Percentiles rank a stretch among this genome's conserved stretches.
Conservation (phyloP, 371 early-diverging fungal species). For the Mitosporidium daphniae region DNA sequence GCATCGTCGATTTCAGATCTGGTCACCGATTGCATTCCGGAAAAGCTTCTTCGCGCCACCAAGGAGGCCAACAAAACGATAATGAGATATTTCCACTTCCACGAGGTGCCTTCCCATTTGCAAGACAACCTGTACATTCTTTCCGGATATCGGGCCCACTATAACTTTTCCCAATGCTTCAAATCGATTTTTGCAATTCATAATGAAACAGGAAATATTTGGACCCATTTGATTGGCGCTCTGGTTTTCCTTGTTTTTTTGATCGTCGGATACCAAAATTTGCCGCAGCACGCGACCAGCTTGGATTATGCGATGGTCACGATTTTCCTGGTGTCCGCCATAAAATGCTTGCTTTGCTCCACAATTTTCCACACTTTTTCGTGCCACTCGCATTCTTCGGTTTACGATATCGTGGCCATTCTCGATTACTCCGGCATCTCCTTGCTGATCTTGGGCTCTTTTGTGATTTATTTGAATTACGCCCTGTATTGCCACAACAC, state of each 20-base stretch:
- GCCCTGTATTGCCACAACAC: slow-evolving; percentile 23
- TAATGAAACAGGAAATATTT: slow-evolving; percentile 57
- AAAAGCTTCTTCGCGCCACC: too few species aligned
- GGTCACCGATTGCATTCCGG: too few species aligned
- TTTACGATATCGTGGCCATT: slow-evolving; percentile 23
- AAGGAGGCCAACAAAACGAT: too few species aligned
- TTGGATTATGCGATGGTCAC: slow-evolving; percentile 17
- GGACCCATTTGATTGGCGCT: slow-evolving; percentile 34
- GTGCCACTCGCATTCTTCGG: slow-evolving; percentile 31
- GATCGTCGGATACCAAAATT: slow-evolving; percentile 11
- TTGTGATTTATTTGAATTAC: slow-evolving; percentile 17
- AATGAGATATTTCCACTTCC: too few species aligned
- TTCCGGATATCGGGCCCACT: slow-evolving; percentile 33
- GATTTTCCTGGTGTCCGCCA: slow-evolving; percentile 22
- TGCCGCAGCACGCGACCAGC: slow-evolving; percentile 10
- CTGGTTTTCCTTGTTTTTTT: slow-evolving; percentile 18
- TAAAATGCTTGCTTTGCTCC: slow-evolving; percentile 31
- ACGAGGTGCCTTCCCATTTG: slow-evolving; percentile 28
- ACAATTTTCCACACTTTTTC: slow-evolving; percentile 36
- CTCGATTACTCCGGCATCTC: slow-evolving; percentile 73
- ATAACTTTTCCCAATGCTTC: slow-evolving; percentile 24
- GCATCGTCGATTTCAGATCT: too few species aligned
- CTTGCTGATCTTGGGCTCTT: slow-evolving; percentile 24
- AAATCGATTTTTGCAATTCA: slow-evolving; percentile 35
- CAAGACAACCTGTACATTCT: slow-evolving; percentile 23